Percentiles rank a stretch among this genome's conserved stretches.
These are phyloP conservation scores for Eimeria tenella DNA, from an alignment of 169 alveolate genomes.

Conservation along the genomic window DNA sequence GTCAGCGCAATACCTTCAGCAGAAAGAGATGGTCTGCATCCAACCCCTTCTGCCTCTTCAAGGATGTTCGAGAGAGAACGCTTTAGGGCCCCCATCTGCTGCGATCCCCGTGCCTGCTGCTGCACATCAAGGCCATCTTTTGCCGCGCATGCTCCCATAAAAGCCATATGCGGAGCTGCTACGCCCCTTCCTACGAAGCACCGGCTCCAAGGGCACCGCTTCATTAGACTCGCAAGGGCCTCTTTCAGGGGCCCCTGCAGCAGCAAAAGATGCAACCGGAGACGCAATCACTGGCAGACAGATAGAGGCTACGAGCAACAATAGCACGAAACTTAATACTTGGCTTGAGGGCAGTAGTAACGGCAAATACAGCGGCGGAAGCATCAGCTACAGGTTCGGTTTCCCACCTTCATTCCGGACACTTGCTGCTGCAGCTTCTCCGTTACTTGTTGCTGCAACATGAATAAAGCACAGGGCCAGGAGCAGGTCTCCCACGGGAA, in stretches of 20 bases:
- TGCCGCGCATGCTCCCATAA: neutral
- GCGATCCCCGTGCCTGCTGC: neutral
- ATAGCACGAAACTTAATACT: neutral
- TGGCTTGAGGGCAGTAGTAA: neutral
- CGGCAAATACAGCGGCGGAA: neutral
- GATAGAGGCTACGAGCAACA: neutral
- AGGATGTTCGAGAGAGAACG: neutral
- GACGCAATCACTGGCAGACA: neutral
- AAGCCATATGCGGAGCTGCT: slow-evolving; percentile 33
- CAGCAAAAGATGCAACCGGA: slow-evolving; percentile 20
- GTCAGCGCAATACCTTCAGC: neutral
- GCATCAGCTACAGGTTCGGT: slow-evolving; percentile 1
- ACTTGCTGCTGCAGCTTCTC: slow-evolving; percentile 12
- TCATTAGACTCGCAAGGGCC: neutral
- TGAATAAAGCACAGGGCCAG: neutral
- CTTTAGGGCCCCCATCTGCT: neutral
- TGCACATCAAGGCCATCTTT: neutral
- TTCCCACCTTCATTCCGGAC: neutral
- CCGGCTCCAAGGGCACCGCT: neutral
- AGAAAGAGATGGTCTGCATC: neutral
- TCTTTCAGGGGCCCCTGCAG: slow-evolving; percentile 46
- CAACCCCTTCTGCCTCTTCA: neutral
- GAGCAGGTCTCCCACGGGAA: neutral
- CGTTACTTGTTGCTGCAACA: neutral
- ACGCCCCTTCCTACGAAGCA: slow-evolving; percentile 12